A percentile compares a stretch with the other conserved stretches of the same genome.
These are phyloP conservation scores for Fusarium sp. DNA, from an alignment of 2,329 filamentous ascomycete genomes.

Conservation along the genomic window DNA sequence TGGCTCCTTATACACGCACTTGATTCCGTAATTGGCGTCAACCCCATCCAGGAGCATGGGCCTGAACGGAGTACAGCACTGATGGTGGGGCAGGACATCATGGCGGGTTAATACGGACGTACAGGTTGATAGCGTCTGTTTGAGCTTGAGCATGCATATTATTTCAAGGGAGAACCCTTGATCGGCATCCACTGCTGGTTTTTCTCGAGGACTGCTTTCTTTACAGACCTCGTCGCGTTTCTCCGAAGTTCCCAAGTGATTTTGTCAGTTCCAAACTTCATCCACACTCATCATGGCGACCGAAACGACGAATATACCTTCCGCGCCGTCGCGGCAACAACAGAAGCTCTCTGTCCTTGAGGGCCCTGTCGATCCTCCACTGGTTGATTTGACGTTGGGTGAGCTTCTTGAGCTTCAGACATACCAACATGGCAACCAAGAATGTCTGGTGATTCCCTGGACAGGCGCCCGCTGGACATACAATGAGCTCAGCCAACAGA, in stretches of 20 bases:
- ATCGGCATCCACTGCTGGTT: not conserved
- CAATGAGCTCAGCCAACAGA: conserved; percentile 70
- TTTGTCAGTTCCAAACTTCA: not conserved
- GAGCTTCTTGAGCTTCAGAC: conserved; percentile 78
- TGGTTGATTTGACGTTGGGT: conserved; percentile 77
- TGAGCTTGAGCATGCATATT: conserved; percentile 27
- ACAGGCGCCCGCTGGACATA: conserved; percentile 80
- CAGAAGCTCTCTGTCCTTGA: conserved; percentile 69
- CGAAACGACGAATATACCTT: conserved; percentile 42
- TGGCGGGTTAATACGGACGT: conserved; percentile 36
- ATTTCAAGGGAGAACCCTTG: conserved; percentile 24
- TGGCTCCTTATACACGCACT: conserved; percentile 1
- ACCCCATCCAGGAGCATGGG: conserved; percentile 27
- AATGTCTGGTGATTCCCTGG: conserved; percentile 80
- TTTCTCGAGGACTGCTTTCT: not conserved
- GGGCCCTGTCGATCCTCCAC: conserved; percentile 73
- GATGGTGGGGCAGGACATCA: conserved; percentile 34
- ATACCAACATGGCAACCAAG: conserved; percentile 69
- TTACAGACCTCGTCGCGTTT: not conserved
- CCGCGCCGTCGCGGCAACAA: conserved; percentile 43
- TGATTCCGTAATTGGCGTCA: conserved; percentile 27
- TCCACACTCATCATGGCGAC: conserved; percentile 42
- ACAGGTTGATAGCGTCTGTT: conserved; percentile 25
- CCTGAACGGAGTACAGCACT: conserved; percentile 29
- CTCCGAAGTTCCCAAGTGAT: not conserved